Base-by-base conservation (phyloP, 2,329 filamentous ascomycete genomes). In the Colletotrichum sp. region DNA sequence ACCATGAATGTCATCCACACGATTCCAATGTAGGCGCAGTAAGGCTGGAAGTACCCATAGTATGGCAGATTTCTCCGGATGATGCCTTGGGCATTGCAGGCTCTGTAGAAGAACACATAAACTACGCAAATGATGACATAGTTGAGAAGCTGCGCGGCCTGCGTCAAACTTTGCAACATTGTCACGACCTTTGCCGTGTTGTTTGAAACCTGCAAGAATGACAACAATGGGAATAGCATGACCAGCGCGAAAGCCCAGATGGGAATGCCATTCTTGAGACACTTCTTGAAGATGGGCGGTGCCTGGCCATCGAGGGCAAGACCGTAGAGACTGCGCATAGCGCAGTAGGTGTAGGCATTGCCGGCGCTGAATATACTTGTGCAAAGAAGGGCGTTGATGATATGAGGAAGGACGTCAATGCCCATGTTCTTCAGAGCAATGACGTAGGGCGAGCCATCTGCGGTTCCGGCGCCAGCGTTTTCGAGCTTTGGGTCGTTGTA, bases 371-470 rank as follows among this genome's bases (percentile, higher is more conserved):
- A 90, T 4, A 89, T 80, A 78, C 86, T 88, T 12, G 89, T 94
- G 81, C 89, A 91, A 81, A 81, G 62, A 83, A 90, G 82, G 18
- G 90, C 91, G 79, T 93, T 93, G 78, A 91, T 87, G 21, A 93
- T 85, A 68, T 91, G 86, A 9, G 91, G 90, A 34, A 93, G 87
- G 13, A 89, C 89, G 0, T 81, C 79, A 70, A 93, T 87, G 12
- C 86, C 84, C 76, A 92, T 78, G 78, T 90, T 90, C 67, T 86
- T 83, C 89, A 92, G 92, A 65, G 91, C 91, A 79, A 93, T 92
- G 71, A 92, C 91, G 79, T 92, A 93, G 4, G 91, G 91, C 32
- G 91, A 93, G 1, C 90, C 90, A 13, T 89, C 89, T 10, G 90
- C 91, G 7, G 87, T 89, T 8, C 83, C 81, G 13, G 80, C 77